Base-by-base conservation (phyloP, 108 stramenopile genomes). In the Aurantiochytrium sp. region DNA sequence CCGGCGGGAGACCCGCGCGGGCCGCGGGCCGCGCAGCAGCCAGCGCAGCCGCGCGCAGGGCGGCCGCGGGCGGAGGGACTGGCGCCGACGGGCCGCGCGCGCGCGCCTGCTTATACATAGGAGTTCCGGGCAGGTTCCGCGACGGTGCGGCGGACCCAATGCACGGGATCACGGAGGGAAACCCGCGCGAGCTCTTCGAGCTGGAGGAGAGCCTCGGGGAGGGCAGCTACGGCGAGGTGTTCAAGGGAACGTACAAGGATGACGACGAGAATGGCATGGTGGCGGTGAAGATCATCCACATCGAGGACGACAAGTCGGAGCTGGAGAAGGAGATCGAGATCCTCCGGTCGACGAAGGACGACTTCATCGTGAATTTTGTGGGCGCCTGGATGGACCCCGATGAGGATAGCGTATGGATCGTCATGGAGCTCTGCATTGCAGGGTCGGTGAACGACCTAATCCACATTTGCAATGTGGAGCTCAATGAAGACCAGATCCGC, bases 301-400 rank as follows among this genome's bases (percentile, higher is more conserved):
- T 88, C 31, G 88, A 88, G 31, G 81, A 45, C 32, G 97, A 96
- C 54, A 92, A 94, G 34, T 94, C 95, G 48, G 96, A 96, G 89
- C 95, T 96, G 37, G 94, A 95, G 95, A 91, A 93, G 19, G 97
- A 97, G 89, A 96, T 97, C 88, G 95, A 97, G 86, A 96, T 96
- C 36, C 86, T 97, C 48, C 90, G 91, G 69, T 87, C 93, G 59
- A 96, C 96, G 87, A 93, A 96, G 87, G 94, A 94, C 69, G 93
- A 94, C 4, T 96, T 92, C 85, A 94, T 97, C 53, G 97, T 97
- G 2, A 94, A 94, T 24, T 97, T 96, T 88, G 93, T 94, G 55
- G 96, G 95, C 89, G 95, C 95, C 69, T 96, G 95, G 87, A 8
- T 55, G 22, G 52, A 55, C 3, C 31, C 37, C 0, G 15, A 34